Conservation (phyloP, 2,329 filamentous ascomycete species). For the Trichoderma sp. region DNA sequence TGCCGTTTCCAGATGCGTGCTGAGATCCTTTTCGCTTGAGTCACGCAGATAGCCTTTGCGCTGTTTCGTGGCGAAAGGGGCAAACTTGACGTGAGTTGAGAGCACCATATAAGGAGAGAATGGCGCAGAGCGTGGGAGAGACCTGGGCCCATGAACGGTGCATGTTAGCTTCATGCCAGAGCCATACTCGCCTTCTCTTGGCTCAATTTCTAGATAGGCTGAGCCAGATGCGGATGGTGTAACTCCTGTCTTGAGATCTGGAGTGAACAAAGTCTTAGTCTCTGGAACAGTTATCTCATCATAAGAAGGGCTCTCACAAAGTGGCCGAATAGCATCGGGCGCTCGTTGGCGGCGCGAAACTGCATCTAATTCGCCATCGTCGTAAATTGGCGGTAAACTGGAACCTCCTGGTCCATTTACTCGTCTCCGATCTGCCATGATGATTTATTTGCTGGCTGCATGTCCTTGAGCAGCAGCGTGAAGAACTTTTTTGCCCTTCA, state of each 20-base stretch:
- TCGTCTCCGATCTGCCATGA: constrained; percentile 80
- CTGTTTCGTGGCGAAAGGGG: constrained; percentile 83
- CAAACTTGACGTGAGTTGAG: constrained; percentile 92
- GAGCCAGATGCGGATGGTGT: constrained; percentile 93
- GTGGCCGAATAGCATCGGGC: constrained; percentile 73
- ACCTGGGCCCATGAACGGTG: constrained; percentile 88
- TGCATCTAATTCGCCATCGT: constrained; percentile 44
- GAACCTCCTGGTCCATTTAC: constrained; percentile 82
- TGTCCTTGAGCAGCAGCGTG: not conserved
- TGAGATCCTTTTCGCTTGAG: constrained; percentile 80
- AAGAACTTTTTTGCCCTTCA: not conserved
- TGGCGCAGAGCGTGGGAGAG: constrained; percentile 81
- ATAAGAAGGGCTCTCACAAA: constrained; percentile 59
- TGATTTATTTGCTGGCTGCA: not conserved
- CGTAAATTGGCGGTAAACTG: constrained; percentile 72
- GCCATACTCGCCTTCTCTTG: constrained; percentile 44
- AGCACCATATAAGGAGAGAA: constrained; percentile 92
- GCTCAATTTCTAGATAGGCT: constrained; percentile 73
- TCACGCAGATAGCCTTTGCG: constrained; percentile 85
- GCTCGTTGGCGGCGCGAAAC: constrained; percentile 52
- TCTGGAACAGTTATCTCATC: not conserved
- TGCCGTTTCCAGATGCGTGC: constrained; percentile 86
- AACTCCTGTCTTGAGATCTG: constrained; percentile 86
- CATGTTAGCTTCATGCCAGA: constrained; percentile 87
- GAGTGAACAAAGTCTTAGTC: constrained; percentile 15